Evolutionary conservation across 306 rosid genomes (phyloP), one percentile per base, ranked within the genome.

Genomic region (Castanea sativa): DNA sequence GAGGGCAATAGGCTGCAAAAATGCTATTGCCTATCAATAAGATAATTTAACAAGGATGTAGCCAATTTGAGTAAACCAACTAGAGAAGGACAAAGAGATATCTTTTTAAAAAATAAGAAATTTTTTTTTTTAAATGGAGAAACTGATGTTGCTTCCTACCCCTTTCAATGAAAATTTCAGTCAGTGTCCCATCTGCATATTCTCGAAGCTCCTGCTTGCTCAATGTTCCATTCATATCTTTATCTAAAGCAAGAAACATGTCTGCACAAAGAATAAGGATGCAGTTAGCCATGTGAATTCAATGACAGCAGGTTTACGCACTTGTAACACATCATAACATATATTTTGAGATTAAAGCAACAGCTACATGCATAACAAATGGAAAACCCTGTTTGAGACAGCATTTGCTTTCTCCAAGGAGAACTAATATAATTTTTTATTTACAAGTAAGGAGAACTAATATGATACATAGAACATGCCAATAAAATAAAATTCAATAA

Each of bases 121-220:
- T 74, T 10, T 13, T n/a, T 81, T 43, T 75, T 12, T 2, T 12
- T 38, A 7, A 8, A 52, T 19, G 51, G 25, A 67, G 69, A 27
- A 67, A 60, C 4, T 58, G 43, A 33, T 23, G 55, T 73, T 49
- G 55, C 63, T 19, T 29, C 78, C 55, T 82, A 96, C 99, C 99
- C 83, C 99, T 93, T 88, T 96, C 99, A 33, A 96, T 86, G 89
- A 96, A 90, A 83, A 96, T 96, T 82, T 96, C 98, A 21, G 99
- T 93, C 85, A 96, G 83, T 61, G 98, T 90, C 79, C 98, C 98
- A 80, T 96, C 99, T 33, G 97, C 99, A 88, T 96, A 93, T 79
- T 96, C 98, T 75, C 86, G 92, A 81, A 96, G 96, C 90, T 93
- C 98, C 74, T 91, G 96, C 96, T 96, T 96, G 93, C 96, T 90